Conservation (phyloP, 768 basidiomycete genomes). For the Phaeotremella fagi region DNA sequence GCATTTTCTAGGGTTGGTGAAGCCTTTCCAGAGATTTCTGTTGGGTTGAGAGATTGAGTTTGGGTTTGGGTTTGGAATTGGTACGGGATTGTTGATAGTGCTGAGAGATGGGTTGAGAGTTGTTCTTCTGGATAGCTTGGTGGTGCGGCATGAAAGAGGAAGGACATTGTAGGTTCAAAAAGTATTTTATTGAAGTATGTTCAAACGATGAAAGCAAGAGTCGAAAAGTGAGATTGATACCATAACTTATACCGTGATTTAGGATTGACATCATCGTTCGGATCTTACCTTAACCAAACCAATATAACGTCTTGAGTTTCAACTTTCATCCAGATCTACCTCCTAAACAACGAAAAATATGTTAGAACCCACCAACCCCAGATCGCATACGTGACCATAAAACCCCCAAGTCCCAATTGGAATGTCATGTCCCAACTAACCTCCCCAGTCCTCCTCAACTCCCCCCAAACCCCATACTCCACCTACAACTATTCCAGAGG, state of each 20-base stretch:
- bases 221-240: too few species aligned
- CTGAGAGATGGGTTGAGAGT: conserved; percentile 23
- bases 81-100: conserved; percentile 37
- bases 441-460: conserved; percentile 8
- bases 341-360: too few species aligned
- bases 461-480: conserved; percentile 4
- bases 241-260: too few species aligned
- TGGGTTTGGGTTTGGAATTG: conserved; percentile 8
- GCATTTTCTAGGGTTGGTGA: conserved; percentile 25
- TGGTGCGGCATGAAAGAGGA: conserved; percentile 15
- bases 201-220: too few species aligned
- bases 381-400: too few species aligned
- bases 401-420: too few species aligned
- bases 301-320: too few species aligned
- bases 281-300: too few species aligned
- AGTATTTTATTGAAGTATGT: too few species aligned
- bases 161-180: too few species aligned
- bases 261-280: background rate
- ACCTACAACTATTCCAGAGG: conserved; percentile 3
- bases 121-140: conserved; percentile 34
- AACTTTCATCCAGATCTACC: background rate
- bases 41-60: background rate
- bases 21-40: conserved; percentile 7
- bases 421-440: conserved; percentile 12
- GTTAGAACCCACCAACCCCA: background rate